Conservation (phyloP, 1,284 basidiomycete genomes). For the Puccinia triticina region DNA sequence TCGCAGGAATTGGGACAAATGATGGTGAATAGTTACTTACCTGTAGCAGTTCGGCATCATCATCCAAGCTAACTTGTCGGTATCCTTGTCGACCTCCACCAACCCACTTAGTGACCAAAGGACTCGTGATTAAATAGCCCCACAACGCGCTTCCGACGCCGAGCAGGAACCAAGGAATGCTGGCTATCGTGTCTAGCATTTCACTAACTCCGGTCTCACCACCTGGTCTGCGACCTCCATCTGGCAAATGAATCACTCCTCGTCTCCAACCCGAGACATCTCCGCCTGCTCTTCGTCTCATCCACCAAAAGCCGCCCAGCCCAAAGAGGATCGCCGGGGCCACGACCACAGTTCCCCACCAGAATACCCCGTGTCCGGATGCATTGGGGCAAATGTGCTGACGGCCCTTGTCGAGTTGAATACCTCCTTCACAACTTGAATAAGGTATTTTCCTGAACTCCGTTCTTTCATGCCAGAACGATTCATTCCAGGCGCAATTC, state of each 20-base stretch:
- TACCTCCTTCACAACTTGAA: slow-evolving; percentile 78
- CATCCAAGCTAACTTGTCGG: slow-evolving; percentile 51
- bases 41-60: slow-evolving; percentile 50
- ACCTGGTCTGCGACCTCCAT: slow-evolving; percentile 60
- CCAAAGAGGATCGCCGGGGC: slow-evolving; percentile 75
- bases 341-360: slow-evolving; percentile 78
- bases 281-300: slow-evolving; percentile 57
- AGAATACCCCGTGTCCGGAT: slow-evolving; percentile 70
- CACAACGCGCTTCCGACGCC: slow-evolving; percentile 68
- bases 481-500: slow-evolving; percentile 50
- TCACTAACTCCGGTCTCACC: slow-evolving; percentile 56
- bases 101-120: slow-evolving; percentile 37
- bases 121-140: slow-evolving; percentile 50
- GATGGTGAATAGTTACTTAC: slow-evolving; percentile 7
- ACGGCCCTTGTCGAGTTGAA: slow-evolving; percentile 71
- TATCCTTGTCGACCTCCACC: slow-evolving; percentile 47
- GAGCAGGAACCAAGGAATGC: slow-evolving; percentile 81
- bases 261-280: slow-evolving; percentile 18
- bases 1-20: background rate
- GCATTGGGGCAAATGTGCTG: slow-evolving; percentile 75
- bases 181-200: slow-evolving; percentile 72
- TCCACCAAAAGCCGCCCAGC: slow-evolving; percentile 77
- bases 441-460: slow-evolving; percentile 84
- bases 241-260: slow-evolving; percentile 40
- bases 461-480: slow-evolving; percentile 86